A percentile compares a stretch with the other conserved stretches of the same genome.
Conservation (phyloP, 2,329 filamentous ascomycete species). For the Zasmidium cellare region DNA sequence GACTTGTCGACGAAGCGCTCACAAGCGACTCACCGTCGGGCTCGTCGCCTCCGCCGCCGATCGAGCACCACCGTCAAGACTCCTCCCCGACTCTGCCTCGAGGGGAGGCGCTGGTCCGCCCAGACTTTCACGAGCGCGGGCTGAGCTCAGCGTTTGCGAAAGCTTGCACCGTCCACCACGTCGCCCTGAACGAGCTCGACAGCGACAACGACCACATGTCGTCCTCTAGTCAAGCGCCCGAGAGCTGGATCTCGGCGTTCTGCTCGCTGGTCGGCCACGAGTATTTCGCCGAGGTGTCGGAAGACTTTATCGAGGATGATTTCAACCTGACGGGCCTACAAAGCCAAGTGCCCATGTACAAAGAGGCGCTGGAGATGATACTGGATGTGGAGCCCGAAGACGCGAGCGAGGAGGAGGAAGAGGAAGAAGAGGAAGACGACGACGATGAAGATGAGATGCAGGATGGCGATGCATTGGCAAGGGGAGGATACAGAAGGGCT, state of each 20-base stretch:
- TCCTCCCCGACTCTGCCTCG: slow-evolving; percentile 2
- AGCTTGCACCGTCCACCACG: slow-evolving; percentile 27
- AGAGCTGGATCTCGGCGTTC: slow-evolving; percentile 98
- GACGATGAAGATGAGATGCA: slow-evolving; percentile 51
- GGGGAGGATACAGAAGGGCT: slow-evolving; percentile 29
- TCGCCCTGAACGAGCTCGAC: slow-evolving; percentile 24
- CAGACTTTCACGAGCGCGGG: slow-evolving; percentile 18
- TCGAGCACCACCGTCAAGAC: not conserved
- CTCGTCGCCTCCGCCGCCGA: not conserved
- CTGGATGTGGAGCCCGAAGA: slow-evolving; percentile 97
- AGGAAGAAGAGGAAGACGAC: slow-evolving; percentile 66
- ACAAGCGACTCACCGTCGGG: slow-evolving; percentile 6
- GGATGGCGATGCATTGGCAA: slow-evolving; percentile 56
- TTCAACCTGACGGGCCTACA: slow-evolving; percentile 97
- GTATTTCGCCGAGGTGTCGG: slow-evolving; percentile 97
- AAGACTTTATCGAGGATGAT: slow-evolving; percentile 99
- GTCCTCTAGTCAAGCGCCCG: slow-evolving; percentile 60
- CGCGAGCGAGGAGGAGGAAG: slow-evolving; percentile 80
- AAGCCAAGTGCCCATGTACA: slow-evolving; percentile 96
- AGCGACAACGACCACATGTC: slow-evolving; percentile 49
- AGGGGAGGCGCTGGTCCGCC: slow-evolving; percentile 11
- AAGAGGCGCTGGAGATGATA: slow-evolving; percentile 99
- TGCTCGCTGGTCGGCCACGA: slow-evolving; percentile 94
- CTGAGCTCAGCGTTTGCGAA: slow-evolving; percentile 32
- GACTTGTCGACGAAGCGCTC: slow-evolving; percentile 6